Base-by-base conservation (phyloP, 768 basidiomycete species). In the Russula brevipes region DNA sequence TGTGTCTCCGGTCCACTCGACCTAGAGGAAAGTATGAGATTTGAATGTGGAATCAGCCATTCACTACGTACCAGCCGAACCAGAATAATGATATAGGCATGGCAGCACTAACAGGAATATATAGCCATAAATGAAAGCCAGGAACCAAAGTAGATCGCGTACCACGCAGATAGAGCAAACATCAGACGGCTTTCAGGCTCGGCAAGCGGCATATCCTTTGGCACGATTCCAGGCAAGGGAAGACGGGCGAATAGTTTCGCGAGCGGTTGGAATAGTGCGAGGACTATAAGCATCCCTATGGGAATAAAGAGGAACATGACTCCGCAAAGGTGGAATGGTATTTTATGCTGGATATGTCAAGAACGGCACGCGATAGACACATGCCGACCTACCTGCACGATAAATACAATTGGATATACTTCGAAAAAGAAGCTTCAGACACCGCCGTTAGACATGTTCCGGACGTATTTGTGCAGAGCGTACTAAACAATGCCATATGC, bases 401-500 rank as follows among this genome's bases (percentile, higher is more conserved):
- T 60, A 52, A 70, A 69, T 10, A 71, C 68, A 12, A 69, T 54
- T 1, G 68, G 67, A 44, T 69, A 70, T 9, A 60, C 64, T 39
- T 71, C 70, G 47, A 71, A 69, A 50, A 66, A 68, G 57, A 69
- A 69, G 60, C 70, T 71, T 39, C 5, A 42, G 2, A 6, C 8
- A 45, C 41, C 31, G 16, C 30, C 39, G 10, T 45, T 11, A 49
- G 12, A 46, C 8, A 54, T 6, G 3, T 5, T 36, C 14, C 11
- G 10, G 0, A 31, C 14, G 31, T 11, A 8, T 31, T 16, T 38
- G 12, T n/a, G 19, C 19, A 2, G 11, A 5, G 54, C 69, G 17
- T 45, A 70, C 68, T 71, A 70, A 17, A 70, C 53, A 19, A 71
- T 71, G n/a, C 70, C 67, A 45, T 71, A 71, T 17, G 66, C 59